Percentiles rank a stretch among this genome's conserved stretches.
phyloP scores from a whole-genome alignment of 192 early-diverging fungal species.

The Chytriomyces sp. region DNA sequence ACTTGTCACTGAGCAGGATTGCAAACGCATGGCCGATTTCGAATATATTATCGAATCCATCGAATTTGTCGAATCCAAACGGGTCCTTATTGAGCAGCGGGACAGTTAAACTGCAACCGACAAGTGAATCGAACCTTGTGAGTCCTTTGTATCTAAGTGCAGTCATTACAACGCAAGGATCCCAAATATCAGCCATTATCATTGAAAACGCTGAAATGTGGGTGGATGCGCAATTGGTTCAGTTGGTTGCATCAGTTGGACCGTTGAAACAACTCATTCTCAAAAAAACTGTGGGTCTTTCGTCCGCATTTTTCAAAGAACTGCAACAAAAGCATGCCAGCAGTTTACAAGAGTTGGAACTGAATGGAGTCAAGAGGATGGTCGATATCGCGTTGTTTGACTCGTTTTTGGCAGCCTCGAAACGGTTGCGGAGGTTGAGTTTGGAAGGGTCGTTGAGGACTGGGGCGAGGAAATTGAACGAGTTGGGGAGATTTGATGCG shows the following conservation, averaged over 20 bases:
- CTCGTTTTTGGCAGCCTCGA: neutral
- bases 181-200: neutral
- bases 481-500: neutral
- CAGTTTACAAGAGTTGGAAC: neutral
- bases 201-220: constrained; percentile 15
- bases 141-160: constrained; percentile 5
- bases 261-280: neutral
- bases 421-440: neutral
- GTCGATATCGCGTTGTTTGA: constrained; percentile 3
- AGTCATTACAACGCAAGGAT: neutral
- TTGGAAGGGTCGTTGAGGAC: constrained; percentile 1
- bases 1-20: neutral
- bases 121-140: neutral
- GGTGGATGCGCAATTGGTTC: constrained; percentile 6
- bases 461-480: neutral
- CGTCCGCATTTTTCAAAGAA: constrained; percentile 6
- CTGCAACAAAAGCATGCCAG: neutral
- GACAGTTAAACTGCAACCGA: neutral
- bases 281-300: neutral
- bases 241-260: neutral
- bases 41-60: neutral
- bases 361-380: neutral
- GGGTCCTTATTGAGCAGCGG: neutral
- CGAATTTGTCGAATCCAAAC: neutral
- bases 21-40: neutral